These are phyloP conservation scores for Pseudocohnilembus persalinus DNA, from an alignment of 169 alveolate genomes.

Conservation along the genomic window DNA sequence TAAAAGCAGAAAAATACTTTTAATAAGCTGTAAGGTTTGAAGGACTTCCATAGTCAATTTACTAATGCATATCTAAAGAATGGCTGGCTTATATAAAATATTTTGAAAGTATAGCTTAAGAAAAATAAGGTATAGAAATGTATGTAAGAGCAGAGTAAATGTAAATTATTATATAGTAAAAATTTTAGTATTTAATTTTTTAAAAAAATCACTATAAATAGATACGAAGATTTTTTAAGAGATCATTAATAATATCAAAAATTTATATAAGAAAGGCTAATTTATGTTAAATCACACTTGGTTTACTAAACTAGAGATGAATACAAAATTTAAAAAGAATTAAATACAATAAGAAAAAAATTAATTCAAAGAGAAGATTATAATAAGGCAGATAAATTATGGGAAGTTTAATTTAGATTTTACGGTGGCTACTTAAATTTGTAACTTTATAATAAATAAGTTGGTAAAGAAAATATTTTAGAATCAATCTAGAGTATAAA, in stretches of 20 bases:
- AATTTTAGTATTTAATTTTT: no score
- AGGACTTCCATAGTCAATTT: not conserved
- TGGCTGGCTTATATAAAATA: not conserved
- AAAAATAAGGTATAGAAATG: not conserved
- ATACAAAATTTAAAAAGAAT: no score
- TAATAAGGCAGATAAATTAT: not conserved
- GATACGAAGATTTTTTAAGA: not conserved
- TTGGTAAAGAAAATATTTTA: not conserved
- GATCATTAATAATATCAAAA: not conserved
- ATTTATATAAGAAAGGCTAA: not conserved
- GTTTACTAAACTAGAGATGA: not conserved
- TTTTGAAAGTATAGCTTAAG: not conserved
- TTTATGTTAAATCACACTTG: not conserved
- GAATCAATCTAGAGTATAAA: not conserved
- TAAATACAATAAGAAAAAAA: no score
- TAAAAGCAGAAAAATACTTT: not conserved
- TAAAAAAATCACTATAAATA: no score
- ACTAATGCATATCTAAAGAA: not conserved
- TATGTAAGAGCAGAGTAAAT: not conserved
- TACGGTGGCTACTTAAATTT: not conserved
- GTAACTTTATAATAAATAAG: not conserved
- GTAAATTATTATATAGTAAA: not conserved
- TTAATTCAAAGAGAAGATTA: not conserved
- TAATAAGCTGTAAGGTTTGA: not conserved
- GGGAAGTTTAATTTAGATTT: not conserved